These are phyloP conservation scores for Filosporella fistucella DNA, from an alignment of 495 filamentous ascomycete species.

Conservation along the genomic window DNA sequence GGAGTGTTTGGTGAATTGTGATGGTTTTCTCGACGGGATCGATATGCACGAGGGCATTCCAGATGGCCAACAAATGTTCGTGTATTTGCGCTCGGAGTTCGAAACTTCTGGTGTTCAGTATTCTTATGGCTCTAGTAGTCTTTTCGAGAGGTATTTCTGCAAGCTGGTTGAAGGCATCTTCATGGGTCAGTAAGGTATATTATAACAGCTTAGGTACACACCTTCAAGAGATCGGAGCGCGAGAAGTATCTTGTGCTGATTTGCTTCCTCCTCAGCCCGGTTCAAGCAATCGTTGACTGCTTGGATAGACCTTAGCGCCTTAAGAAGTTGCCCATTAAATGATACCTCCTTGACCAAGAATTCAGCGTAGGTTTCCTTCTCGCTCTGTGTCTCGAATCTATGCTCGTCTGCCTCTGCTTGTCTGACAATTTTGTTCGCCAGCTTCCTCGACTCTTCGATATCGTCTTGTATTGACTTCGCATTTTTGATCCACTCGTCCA, in stretches of 20 bases:
- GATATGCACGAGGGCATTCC: constrained; percentile 47
- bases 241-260: constrained; percentile 43
- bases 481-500: constrained; percentile 78
- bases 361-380: constrained; percentile 63
- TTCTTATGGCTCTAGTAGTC: constrained; percentile 41
- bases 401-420: constrained; percentile 61
- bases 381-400: constrained; percentile 39
- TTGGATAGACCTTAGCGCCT: constrained; percentile 56
- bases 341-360: constrained; percentile 70
- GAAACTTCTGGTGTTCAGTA: constrained; percentile 42
- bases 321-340: constrained; percentile 67
- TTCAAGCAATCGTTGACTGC: constrained; percentile 45
- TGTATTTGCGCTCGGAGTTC: constrained; percentile 53
- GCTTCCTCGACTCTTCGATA: constrained; percentile 65
- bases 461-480: constrained; percentile 80
- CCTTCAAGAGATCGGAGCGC: constrained; percentile 47
- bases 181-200: neutral
- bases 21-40: constrained; percentile 44
- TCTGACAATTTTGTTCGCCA: constrained; percentile 70
- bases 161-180: too few relatives aligned
- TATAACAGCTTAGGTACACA: constrained; percentile 14
- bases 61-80: constrained; percentile 50
- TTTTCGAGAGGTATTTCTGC: constrained; percentile 38
- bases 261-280: constrained; percentile 43
- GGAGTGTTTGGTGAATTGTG: constrained; percentile 33